Conservation (phyloP, 441 rosid genomes). For the Geranium incanum region DNA sequence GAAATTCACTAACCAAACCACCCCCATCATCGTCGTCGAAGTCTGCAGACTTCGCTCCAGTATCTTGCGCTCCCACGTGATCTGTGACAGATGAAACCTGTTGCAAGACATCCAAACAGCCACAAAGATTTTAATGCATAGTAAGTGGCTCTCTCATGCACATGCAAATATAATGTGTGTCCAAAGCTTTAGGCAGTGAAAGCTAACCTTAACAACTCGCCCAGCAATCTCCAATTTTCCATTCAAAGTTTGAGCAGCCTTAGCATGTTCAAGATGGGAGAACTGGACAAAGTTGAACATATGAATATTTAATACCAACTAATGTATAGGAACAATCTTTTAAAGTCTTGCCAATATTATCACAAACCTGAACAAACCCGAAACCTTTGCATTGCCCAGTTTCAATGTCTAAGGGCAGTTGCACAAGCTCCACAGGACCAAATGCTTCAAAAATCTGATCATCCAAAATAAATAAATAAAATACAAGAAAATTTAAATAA, state of each 20-base stretch:
- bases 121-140: slow-evolving; percentile 7
- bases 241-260: slow-evolving; percentile 77
- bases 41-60: slow-evolving; percentile 70
- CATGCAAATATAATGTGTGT: not conserved
- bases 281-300: slow-evolving; percentile 36
- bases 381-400: slow-evolving; percentile 93
- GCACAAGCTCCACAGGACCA: slow-evolving; percentile 90
- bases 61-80: slow-evolving; percentile 69
- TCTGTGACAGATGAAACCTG: slow-evolving; percentile 89
- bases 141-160: slow-evolving; percentile 6
- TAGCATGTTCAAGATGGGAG: slow-evolving; percentile 81
- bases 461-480: not conserved
- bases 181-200: slow-evolving; percentile 5
- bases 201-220: slow-evolving; percentile 64
- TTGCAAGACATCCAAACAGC: slow-evolving; percentile 10
- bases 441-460: slow-evolving; percentile 78
- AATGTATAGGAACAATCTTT: slow-evolving; percentile 1
- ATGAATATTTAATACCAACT: not conserved
- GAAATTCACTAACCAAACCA: slow-evolving; percentile 57
- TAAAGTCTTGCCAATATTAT: slow-evolving; percentile 13
- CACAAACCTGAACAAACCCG: slow-evolving; percentile 85
- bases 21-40: slow-evolving; percentile 91
- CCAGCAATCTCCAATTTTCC: slow-evolving; percentile 92
- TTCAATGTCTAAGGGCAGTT: slow-evolving; percentile 81
- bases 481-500: not conserved